A percentile compares a stretch with the other conserved stretches of the same genome.
phyloP scores from a whole-genome alignment of 176 grass and related monocot genomes.

The Cenchrus purpureus region DNA sequence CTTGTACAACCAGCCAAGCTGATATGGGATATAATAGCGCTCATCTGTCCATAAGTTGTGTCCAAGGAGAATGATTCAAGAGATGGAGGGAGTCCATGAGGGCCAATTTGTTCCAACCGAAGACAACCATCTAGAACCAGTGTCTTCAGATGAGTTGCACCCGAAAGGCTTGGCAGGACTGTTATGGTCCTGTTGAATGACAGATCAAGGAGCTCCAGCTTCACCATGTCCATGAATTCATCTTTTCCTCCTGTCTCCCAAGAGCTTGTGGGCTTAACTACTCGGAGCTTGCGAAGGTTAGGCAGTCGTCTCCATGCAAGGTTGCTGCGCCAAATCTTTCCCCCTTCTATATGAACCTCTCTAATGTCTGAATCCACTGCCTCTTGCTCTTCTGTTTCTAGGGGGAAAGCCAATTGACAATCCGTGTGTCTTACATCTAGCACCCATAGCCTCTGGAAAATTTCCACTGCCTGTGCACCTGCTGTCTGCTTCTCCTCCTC shows the following conservation, averaged over 20 bases:
- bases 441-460: constrained; percentile 15
- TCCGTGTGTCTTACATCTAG: background rate
- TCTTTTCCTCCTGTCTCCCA: background rate
- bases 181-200: background rate
- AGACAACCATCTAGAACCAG: constrained; percentile 22
- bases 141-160: background rate
- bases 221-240: background rate
- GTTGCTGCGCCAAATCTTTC: background rate
- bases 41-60: too few species aligned
- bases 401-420: background rate
- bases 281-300: constrained; percentile 3
- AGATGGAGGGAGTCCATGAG: background rate
- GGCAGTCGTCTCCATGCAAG: background rate
- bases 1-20: background rate
- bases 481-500: background rate
- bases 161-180: background rate
- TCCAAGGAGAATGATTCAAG: constrained; percentile 1
- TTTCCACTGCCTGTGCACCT: background rate
- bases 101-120: background rate
- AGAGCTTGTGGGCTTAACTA: background rate
- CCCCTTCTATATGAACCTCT: constrained; percentile 18
- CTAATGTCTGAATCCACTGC: background rate
- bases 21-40: background rate
- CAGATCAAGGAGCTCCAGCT: constrained; percentile 2
- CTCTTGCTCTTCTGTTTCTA: background rate